phyloP scores from a whole-genome alignment of 345 rosid species.

The Brassica carinata region DNA sequence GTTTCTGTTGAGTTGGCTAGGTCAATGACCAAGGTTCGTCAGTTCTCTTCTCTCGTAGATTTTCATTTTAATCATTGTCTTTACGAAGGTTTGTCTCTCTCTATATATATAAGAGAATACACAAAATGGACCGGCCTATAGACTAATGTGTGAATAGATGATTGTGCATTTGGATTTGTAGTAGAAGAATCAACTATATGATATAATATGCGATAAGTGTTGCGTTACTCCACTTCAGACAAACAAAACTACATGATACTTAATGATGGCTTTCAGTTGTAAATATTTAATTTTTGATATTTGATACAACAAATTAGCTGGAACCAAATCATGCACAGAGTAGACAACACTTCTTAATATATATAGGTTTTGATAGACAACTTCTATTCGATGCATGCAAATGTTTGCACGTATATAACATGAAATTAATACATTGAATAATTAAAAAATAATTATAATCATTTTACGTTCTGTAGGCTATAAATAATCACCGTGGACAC shows the following conservation, averaged over 20 bases:
- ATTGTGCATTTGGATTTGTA: background rate
- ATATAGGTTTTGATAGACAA: background rate
- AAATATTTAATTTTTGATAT: background rate
- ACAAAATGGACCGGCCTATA: background rate
- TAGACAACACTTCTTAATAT: background rate
- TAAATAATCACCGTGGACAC: background rate
- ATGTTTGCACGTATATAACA: background rate
- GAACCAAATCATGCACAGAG: background rate
- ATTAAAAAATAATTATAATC: background rate
- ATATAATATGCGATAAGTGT: background rate
- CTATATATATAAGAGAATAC: background rate
- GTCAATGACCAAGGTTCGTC: slow-evolving; percentile 15
- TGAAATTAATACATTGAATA: background rate
- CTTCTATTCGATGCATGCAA: background rate
- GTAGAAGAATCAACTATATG: background rate
- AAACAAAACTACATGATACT: background rate
- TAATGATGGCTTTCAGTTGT: background rate
- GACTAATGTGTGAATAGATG: background rate
- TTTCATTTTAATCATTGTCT: background rate
- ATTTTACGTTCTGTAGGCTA: background rate
- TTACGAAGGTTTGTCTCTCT: background rate
- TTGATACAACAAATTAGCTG: background rate
- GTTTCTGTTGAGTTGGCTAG: background rate
- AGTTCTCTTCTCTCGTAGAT: background rate
- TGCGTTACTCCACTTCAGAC: background rate